phyloP scores from a whole-genome alignment of 2,329 filamentous ascomycete genomes.

The Penicillium sp. region DNA sequence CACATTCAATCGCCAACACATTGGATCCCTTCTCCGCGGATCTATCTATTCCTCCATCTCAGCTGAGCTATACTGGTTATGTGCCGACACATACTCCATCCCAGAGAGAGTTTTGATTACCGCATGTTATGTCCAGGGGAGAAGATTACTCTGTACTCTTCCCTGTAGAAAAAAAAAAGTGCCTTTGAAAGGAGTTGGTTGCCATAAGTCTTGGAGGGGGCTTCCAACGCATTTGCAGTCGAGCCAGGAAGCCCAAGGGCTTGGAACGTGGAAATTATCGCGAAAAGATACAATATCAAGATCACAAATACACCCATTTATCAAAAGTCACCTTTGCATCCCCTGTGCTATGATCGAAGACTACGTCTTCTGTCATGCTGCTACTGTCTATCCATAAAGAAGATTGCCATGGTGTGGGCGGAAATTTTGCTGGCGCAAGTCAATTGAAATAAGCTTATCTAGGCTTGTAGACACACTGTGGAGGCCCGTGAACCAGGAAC shows the following conservation, averaged over 20 bases:
- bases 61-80: constrained; percentile 34
- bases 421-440: not conserved
- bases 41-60: constrained; percentile 30
- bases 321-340: too few species aligned
- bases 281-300: too few species aligned
- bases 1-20: constrained; percentile 28
- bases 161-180: constrained; percentile 1
- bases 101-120: constrained; percentile 32
- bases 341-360: too few species aligned
- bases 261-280: too few species aligned
- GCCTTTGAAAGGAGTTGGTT: not conserved
- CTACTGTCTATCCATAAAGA: too few species aligned
- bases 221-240: too few species aligned
- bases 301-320: too few species aligned
- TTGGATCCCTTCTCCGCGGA: constrained; percentile 34
- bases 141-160: not conserved
- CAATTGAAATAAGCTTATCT: not conserved
- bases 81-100: constrained; percentile 24
- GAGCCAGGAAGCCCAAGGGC: too few species aligned
- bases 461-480: not conserved
- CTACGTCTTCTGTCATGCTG: too few species aligned
- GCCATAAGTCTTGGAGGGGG: too few species aligned
- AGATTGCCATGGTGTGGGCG: too few species aligned
- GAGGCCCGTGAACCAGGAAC: not conserved
- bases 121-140: not conserved